Base-by-base conservation (phyloP, 768 basidiomycete species). In the Trametes cingulata region DNA sequence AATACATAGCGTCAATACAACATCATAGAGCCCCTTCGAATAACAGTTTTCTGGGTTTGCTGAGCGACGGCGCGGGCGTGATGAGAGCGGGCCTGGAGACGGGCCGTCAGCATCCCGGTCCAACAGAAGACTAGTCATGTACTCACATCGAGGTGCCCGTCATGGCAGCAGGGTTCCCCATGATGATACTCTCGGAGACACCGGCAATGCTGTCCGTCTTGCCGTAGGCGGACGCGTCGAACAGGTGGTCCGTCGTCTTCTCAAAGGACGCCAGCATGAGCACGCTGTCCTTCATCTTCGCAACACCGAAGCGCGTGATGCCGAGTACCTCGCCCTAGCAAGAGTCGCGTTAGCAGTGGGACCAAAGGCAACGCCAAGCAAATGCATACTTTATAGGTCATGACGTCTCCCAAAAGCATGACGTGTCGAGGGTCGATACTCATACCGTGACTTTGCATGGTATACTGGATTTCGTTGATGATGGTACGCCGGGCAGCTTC, bases 261-360 rank as follows among this genome's bases (percentile, higher is more conserved):
- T 99, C 97, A 74, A 99, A 99, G 24, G 94, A 97, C 10, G 97
- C 97, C 68, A 98, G 79, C 97, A 98, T 99, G 68, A 99, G 84
- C 0, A 98, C 95, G 68, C 93, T 94, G 74, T 99, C 97, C 74
- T 98, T 98, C 94, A 98, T 98, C 78, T 98, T 98, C 8, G 95
- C 93, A 24, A 99, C 96, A 70, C 97, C 97, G 74, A 98, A 98
- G 29, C 97, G 91, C 7, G 97, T 99, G 73, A 99, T 98, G 45
- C 97, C 97, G 52, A 99, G 77, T 0, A 98, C 95, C 72, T 98
- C 96, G 42, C 97, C 97, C 92, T 95, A 61, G 25, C 39, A 48
- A 41, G n/a, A 39, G 35, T n/a, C 3, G 46, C 8, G 42, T 41
- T 17, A 54, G 25, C 25, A 33, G 6, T 13, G 22, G 13, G 29